phyloP scores from a whole-genome alignment of 352 stramenopile genomes.

The Achlya hypogyna region DNA sequence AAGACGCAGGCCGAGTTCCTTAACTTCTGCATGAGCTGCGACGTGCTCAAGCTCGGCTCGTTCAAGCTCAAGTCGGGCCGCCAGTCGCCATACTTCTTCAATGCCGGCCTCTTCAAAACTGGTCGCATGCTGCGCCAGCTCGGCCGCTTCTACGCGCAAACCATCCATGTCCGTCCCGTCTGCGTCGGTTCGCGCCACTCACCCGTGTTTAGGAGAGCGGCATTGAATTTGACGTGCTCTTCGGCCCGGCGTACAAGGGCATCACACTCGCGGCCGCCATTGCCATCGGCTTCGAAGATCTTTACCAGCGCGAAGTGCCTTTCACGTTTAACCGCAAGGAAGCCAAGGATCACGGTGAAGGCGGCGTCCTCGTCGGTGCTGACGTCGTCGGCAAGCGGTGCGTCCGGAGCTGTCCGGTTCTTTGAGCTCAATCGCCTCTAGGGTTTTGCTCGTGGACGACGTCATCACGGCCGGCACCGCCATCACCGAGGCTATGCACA shows the following conservation, averaged over 20 bases:
- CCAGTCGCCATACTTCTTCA: slow-evolving; percentile 99
- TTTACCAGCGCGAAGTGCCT: slow-evolving; percentile 88
- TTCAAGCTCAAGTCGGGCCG: slow-evolving; percentile 98
- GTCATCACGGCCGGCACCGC: slow-evolving; percentile 99
- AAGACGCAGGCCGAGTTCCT: slow-evolving; percentile 90
- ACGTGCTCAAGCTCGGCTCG: slow-evolving; percentile 96
- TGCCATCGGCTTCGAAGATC: slow-evolving; percentile 85
- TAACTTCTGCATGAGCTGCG: slow-evolving; percentile 90
- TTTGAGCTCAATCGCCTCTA: slow-evolving; percentile 21
- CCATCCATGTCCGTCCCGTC: slow-evolving; percentile 72
- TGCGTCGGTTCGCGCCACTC: neutral
- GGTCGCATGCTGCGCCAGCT: slow-evolving; percentile 88
- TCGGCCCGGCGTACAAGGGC: slow-evolving; percentile 99
- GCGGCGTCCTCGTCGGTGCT: slow-evolving; percentile 92
- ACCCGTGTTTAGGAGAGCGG: slow-evolving; percentile 44
- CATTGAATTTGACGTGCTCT: slow-evolving; percentile 97
- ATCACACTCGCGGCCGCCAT: slow-evolving; percentile 96
- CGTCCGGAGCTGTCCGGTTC: slow-evolving; percentile 1
- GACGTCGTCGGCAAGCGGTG: slow-evolving; percentile 91
- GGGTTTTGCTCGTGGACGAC: slow-evolving; percentile 98
- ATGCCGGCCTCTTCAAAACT: slow-evolving; percentile 95
- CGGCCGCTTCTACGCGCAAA: slow-evolving; percentile 90
- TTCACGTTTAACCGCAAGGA: slow-evolving; percentile 99
- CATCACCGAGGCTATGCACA: slow-evolving; percentile 91
- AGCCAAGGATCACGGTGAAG: slow-evolving; percentile 98